These are phyloP conservation scores for Mycena venus DNA, from an alignment of 768 basidiomycete species.

Conservation along the genomic window DNA sequence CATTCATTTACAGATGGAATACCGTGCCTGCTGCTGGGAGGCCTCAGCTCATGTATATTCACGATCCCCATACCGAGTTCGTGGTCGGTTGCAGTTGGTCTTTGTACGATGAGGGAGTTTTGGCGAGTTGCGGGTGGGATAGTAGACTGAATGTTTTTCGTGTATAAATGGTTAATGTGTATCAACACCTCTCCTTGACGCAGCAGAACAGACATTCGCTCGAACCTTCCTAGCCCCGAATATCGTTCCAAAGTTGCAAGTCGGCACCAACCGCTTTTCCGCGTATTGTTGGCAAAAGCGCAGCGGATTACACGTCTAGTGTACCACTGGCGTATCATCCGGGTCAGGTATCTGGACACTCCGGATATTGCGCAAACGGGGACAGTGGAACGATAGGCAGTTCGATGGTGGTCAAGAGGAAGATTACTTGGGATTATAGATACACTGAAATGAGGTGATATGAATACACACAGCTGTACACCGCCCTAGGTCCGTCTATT, in stretches of 20 bases:
- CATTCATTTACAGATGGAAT: conserved; percentile 73
- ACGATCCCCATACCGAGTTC: conserved; percentile 95
- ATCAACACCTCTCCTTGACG: background rate
- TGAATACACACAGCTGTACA: conserved; percentile 29
- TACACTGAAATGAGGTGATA: conserved; percentile 22
- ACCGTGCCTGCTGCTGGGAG: conserved; percentile 66
- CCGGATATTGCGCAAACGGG: too few species aligned
- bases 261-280: too few species aligned
- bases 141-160: conserved; percentile 85
- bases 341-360: too few species aligned
- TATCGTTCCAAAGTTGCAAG: too few species aligned
- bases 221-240: too few species aligned
- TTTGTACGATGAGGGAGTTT: conserved; percentile 87
- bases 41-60: conserved; percentile 73
- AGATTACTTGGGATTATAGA: conserved; percentile 7
- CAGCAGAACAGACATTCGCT: too few species aligned
- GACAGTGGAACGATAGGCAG: too few species aligned
- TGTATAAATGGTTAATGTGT: conserved; percentile 48
- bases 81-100: conserved; percentile 94
- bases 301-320: too few species aligned
- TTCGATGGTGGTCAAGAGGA: background rate
- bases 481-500: conserved; percentile 56
- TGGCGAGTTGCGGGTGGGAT: conserved; percentile 96
- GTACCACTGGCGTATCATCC: too few species aligned
- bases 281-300: too few species aligned